A percentile compares a stretch with the other conserved stretches of the same genome.
Evolutionary conservation across 2,329 filamentous ascomycete genomes (phyloP).

Genomic region (Plectosphaerella cucumerina): DNA sequence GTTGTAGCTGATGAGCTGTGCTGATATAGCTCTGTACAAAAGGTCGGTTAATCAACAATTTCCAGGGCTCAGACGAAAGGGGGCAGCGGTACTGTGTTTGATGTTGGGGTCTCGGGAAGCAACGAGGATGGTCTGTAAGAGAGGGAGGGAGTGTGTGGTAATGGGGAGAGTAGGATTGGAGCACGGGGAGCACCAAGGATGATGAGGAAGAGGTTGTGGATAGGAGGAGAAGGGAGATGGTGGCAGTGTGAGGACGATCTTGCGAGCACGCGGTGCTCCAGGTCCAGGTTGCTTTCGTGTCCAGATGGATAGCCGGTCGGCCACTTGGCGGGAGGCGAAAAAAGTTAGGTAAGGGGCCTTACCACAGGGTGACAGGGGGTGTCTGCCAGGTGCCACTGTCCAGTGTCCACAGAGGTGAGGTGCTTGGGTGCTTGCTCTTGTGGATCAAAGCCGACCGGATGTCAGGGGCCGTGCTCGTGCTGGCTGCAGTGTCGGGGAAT

Average conservation of each 20-base stretch:
- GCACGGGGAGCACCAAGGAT: too few species aligned
- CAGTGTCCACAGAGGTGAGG: too few species aligned
- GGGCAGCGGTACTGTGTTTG: too few species aligned
- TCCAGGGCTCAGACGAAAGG: too few species aligned
- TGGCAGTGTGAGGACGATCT: not conserved
- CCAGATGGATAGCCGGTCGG: slow-evolving; percentile 6
- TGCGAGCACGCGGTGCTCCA: slow-evolving; percentile 9
- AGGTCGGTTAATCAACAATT: too few species aligned
- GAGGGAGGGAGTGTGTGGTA: not conserved
- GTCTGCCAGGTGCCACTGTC: too few species aligned
- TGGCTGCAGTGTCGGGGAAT: not conserved
- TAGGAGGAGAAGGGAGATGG: slow-evolving; percentile 9
- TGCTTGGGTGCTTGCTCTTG: not conserved
- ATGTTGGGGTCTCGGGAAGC: too few species aligned
- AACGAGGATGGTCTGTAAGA: not conserved
- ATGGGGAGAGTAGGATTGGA: not conserved
- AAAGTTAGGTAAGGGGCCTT: slow-evolving; percentile 2
- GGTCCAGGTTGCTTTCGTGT: slow-evolving; percentile 10
- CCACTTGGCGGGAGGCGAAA: slow-evolving; percentile 8
- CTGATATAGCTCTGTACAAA: too few species aligned
- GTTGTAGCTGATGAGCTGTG: too few species aligned
- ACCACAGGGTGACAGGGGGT: not conserved
- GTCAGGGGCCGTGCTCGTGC: not conserved
- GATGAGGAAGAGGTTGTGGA: not conserved
- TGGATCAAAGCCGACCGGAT: not conserved